A percentile compares a stretch with the other conserved stretches of the same genome.
These are phyloP conservation scores for Fusarium buxicola DNA, from an alignment of 2,329 filamentous ascomycete species.

Conservation along the genomic window DNA sequence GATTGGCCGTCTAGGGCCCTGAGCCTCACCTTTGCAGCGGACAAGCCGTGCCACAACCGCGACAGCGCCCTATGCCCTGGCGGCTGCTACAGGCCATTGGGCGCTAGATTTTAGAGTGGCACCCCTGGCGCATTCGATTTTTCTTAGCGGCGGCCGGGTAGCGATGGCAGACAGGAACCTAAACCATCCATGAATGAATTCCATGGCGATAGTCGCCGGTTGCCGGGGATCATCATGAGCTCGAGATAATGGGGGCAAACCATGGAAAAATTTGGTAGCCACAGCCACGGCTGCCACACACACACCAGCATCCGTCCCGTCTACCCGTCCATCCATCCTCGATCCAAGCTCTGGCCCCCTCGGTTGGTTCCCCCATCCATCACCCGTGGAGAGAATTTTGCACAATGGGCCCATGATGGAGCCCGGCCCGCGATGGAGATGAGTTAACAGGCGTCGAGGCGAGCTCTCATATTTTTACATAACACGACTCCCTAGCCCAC, in stretches of 20 bases:
- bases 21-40: conserved; percentile 25
- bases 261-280: conserved; percentile 10
- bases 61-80: conserved; percentile 21
- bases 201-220: background rate
- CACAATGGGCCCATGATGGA: conserved; percentile 43
- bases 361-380: conserved; percentile 17
- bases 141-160: conserved; percentile 3
- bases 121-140: conserved; percentile 10
- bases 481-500: conserved; percentile 41
- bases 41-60: conserved; percentile 29
- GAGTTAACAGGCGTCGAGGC: conserved; percentile 14
- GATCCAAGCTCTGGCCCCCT: background rate
- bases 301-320: conserved; percentile 15
- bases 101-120: too few species aligned
- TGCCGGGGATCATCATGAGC: conserved; percentile 9
- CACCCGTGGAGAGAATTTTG: conserved; percentile 39
- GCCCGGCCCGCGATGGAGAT: conserved; percentile 22
- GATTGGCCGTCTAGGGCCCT: conserved; percentile 12
- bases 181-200: too few species aligned
- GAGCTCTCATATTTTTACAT: conserved; percentile 44
- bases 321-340: background rate
- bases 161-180: conserved; percentile 13
- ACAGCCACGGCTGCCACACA: too few species aligned
- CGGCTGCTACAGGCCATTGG: background rate
- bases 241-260: conserved; percentile 33